Conservation (phyloP, 2,329 filamentous ascomycete genomes). For the Exophiala sp. region DNA sequence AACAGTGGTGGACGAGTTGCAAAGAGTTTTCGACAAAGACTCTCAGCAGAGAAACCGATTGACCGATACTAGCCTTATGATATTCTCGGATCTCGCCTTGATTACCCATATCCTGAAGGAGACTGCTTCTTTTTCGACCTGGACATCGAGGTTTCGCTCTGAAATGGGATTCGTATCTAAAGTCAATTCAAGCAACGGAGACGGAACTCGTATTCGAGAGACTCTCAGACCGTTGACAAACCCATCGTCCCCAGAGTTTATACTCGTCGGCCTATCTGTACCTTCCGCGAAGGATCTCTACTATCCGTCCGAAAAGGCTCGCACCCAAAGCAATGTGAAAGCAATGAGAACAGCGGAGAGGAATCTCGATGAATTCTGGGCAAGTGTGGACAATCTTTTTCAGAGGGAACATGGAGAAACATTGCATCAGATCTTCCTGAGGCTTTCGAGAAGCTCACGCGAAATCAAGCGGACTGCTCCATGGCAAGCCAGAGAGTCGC, state of each 20-base stretch:
- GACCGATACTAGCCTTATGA: neutral
- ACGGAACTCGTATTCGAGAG: neutral
- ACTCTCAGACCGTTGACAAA: neutral
- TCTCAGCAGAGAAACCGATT: neutral
- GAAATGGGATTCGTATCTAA: constrained; percentile 16
- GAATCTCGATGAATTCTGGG: constrained; percentile 50
- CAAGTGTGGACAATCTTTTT: constrained; percentile 31
- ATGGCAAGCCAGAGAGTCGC: neutral
- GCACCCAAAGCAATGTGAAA: constrained; percentile 45
- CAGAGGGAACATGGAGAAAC: constrained; percentile 1
- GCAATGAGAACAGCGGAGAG: constrained; percentile 47
- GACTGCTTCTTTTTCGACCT: constrained; percentile 46
- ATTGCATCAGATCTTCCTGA: constrained; percentile 7
- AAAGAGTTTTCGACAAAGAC: constrained; percentile 3
- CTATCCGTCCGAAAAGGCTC: constrained; percentile 49
- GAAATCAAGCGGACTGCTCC: constrained; percentile 5
- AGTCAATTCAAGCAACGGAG: constrained; percentile 11
- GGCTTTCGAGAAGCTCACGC: neutral
- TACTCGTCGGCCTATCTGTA: neutral
- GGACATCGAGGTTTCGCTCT: constrained; percentile 43
- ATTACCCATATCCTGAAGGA: constrained; percentile 45
- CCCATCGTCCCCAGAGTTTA: neutral
- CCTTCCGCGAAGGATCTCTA: constrained; percentile 37
- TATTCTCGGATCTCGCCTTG: constrained; percentile 48
- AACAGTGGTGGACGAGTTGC: neutral